A percentile compares a stretch with the other conserved stretches of the same genome.
These are phyloP conservation scores for Blastomyces parvus DNA, from an alignment of 2,329 filamentous ascomycete species.

Conservation along the genomic window DNA sequence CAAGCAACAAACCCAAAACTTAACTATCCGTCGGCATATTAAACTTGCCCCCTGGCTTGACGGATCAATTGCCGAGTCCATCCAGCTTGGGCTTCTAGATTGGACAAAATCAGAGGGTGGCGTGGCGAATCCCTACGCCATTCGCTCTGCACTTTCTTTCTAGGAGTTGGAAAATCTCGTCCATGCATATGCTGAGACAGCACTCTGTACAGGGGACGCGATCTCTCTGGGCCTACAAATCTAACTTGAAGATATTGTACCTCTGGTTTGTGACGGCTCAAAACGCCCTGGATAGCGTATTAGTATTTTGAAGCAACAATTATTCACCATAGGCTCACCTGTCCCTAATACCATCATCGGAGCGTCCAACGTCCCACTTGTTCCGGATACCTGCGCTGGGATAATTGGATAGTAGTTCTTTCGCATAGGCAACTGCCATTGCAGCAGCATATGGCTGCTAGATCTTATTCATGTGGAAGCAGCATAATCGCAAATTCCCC, in stretches of 20 bases:
- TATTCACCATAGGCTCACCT: neutral
- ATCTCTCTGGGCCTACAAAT: neutral
- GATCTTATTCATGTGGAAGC: constrained; percentile 31
- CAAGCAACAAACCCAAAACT: neutral
- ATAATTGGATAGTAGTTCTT: constrained; percentile 14
- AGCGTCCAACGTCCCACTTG: neutral
- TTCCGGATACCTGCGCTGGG: neutral
- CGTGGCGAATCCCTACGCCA: neutral
- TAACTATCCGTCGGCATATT: neutral
- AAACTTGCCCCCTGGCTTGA: neutral
- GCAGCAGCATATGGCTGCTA: constrained; percentile 32
- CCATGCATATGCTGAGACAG: neutral
- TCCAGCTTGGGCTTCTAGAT: too few relatives aligned
- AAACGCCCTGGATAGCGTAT: neutral
- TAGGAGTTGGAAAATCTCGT: neutral
- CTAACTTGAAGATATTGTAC: neutral
- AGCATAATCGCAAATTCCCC: constrained; percentile 36
- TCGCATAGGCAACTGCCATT: constrained; percentile 24
- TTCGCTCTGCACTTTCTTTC: neutral
- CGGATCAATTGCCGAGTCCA: constrained; percentile 3
- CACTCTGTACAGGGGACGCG: neutral
- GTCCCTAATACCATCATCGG: neutral
- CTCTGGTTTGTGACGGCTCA: neutral
- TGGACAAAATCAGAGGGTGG: neutral
- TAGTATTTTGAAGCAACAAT: neutral